Evolutionary conservation across 257 asterid species (phyloP), one percentile per base, ranked within the genome.

Genomic region (Lycium barbarum): DNA sequence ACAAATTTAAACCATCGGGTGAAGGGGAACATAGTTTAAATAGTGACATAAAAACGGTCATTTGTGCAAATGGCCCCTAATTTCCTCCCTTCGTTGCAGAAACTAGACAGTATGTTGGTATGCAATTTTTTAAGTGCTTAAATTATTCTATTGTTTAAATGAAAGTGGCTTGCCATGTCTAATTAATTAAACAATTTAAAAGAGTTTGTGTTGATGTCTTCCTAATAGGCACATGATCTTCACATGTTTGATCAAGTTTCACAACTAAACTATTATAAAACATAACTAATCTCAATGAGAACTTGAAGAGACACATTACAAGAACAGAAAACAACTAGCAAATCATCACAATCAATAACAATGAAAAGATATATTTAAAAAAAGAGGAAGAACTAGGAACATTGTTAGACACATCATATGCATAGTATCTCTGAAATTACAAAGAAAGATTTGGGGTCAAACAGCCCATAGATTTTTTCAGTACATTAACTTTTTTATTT

Each of bases 361-460:
- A 73, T 47, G 6, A 2, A 47, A 26, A 26, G 33, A 26, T 10
- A 12, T 11, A 43, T 9, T 4, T 18, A 43, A 18, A 9, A 9
- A 12, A 9, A 73, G 5, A 26, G 33, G 38, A 71, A 71, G 47
- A 18, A 71, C 43, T 9, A 71, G 0, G 80, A 74, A 74, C 55
- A 74, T 74, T 47, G 43, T 49, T 51, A 14, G 65, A 53, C 65
- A 76, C 14, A 51, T 26, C 82, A 53, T 76, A 51, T 51, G 82
- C 82, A 6, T 76, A 76, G 82, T 51, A 76, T 26, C 65, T 76
- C 82, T 76, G 47, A 76, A 49, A 51, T 76, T 54, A 53, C 82
- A 53, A 76, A 22, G 82, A 76, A 49, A 26, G 45, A 76, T 76
- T 49, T 51, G 10, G 7, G 62, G 45, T 26, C 63, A 76, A 51